These are phyloP conservation scores for Xylariaceae sp. DNA, from an alignment of 2,329 filamentous ascomycete species.

Conservation along the genomic window DNA sequence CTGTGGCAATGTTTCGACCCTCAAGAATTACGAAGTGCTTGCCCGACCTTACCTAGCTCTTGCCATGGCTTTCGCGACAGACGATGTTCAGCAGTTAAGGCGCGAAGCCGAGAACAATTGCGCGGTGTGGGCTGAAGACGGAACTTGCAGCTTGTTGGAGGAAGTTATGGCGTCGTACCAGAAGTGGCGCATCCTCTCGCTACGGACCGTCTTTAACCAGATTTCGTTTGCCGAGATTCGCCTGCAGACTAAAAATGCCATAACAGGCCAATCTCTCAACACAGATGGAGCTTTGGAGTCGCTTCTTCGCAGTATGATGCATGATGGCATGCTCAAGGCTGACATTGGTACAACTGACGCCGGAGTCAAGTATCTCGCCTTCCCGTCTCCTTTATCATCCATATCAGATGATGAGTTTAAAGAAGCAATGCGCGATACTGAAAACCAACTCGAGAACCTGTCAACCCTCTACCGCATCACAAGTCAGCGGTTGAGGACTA, in stretches of 20 bases:
- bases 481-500: conserved; percentile 50
- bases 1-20: conserved; percentile 43
- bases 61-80: conserved; percentile 60
- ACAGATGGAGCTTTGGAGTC: conserved; percentile 40
- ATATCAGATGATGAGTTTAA: conserved; percentile 50
- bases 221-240: conserved; percentile 52
- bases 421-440: conserved; percentile 39
- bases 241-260: conserved; percentile 47
- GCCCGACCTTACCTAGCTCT: conserved; percentile 67
- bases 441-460: conserved; percentile 41
- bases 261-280: conserved; percentile 43
- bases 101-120: conserved; percentile 56
- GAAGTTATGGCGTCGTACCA: conserved; percentile 68
- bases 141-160: conserved; percentile 64
- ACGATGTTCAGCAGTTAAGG: conserved; percentile 52
- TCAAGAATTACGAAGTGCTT: conserved; percentile 46
- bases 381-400: conserved; percentile 39
- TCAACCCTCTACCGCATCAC: conserved; percentile 46
- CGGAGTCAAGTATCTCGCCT: conserved; percentile 47
- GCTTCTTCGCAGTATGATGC: conserved; percentile 53
- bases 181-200: conserved; percentile 66
- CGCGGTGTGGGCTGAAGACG: conserved; percentile 62
- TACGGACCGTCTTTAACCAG: conserved; percentile 64
- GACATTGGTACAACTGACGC: conserved; percentile 43
- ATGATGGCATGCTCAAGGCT: conserved; percentile 47